Conservation (phyloP, 176 grass and related monocot species). For the Avena eriantha region DNA sequence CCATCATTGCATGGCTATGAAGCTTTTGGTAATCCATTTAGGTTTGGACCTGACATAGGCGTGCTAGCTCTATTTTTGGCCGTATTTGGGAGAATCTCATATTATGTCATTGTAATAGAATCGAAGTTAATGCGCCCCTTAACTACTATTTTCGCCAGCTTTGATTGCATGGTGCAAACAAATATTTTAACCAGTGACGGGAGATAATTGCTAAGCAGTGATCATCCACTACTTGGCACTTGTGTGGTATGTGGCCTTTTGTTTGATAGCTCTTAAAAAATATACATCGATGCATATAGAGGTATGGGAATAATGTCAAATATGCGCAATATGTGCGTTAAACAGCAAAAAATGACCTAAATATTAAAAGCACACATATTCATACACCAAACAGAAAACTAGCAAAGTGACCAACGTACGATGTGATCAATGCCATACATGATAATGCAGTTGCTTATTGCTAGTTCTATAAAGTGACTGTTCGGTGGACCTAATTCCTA, state of each 20-base stretch:
- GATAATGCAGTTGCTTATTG: conserved; percentile 3
- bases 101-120: conserved; percentile 9
- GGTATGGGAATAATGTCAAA: conserved; percentile 33
- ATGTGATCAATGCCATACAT: conserved; percentile 7
- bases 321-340: conserved; percentile 14
- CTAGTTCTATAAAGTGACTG: background rate
- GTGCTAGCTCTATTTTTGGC: background rate
- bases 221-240: background rate
- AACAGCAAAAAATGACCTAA: background rate
- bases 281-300: conserved; percentile 13
- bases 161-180: conserved; percentile 13
- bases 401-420: background rate
- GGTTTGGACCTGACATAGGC: background rate
- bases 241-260: conserved; percentile 16
- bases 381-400: conserved; percentile 41
- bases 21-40: background rate
- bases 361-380: conserved; percentile 14
- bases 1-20: background rate
- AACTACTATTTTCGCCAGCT: conserved; percentile 5
- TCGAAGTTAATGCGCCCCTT: background rate
- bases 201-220: background rate
- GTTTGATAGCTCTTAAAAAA: background rate
- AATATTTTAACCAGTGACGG: background rate
- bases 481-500: conserved; percentile 14
- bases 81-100: conserved; percentile 9